These are phyloP conservation scores for Tylopilus sp. DNA, from an alignment of 1,284 basidiomycete species.

Conservation along the genomic window DNA sequence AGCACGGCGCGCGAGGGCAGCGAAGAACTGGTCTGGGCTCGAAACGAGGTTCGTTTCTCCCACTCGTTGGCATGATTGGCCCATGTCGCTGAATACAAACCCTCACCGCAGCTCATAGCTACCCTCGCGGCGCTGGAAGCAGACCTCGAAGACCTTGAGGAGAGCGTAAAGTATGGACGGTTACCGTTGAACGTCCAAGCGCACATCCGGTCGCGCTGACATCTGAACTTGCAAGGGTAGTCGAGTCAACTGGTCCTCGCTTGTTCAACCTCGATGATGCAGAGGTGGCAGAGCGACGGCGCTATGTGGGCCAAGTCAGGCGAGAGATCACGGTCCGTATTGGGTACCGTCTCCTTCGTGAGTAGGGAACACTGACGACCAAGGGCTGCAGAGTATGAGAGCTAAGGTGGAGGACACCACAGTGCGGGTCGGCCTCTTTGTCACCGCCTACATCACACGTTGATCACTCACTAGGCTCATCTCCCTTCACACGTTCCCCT, in stretches of 20 bases:
- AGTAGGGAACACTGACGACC: constrained; percentile 19
- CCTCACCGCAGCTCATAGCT: constrained; percentile 55
- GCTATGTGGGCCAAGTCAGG: constrained; percentile 71
- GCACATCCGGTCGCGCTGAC: constrained; percentile 6
- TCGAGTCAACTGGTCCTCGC: constrained; percentile 77
- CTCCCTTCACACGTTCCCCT: constrained; percentile 17
- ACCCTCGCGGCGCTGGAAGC: constrained; percentile 75
- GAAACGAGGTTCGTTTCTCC: constrained; percentile 58
- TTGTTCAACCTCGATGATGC: constrained; percentile 74
- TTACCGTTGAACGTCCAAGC: not conserved
- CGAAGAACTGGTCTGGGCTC: constrained; percentile 70
- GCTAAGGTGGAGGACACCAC: constrained; percentile 37
- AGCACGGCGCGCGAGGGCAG: constrained; percentile 64
- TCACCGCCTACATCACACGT: not conserved
- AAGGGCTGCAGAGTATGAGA: constrained; percentile 64
- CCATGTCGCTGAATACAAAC: not conserved
- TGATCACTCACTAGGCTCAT: constrained; percentile 4
- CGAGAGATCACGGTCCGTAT: constrained; percentile 72
- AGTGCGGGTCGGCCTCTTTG: constrained; percentile 15
- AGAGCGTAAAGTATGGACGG: constrained; percentile 69
- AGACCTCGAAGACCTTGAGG: constrained; percentile 84
- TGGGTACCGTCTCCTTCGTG: constrained; percentile 3
- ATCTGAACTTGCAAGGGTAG: constrained; percentile 49
- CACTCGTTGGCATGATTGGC: not conserved
- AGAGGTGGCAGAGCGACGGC: constrained; percentile 70